phyloP scores from a whole-genome alignment of 805 yeast genomes.

The Kluyveromyces aestuarii region DNA sequence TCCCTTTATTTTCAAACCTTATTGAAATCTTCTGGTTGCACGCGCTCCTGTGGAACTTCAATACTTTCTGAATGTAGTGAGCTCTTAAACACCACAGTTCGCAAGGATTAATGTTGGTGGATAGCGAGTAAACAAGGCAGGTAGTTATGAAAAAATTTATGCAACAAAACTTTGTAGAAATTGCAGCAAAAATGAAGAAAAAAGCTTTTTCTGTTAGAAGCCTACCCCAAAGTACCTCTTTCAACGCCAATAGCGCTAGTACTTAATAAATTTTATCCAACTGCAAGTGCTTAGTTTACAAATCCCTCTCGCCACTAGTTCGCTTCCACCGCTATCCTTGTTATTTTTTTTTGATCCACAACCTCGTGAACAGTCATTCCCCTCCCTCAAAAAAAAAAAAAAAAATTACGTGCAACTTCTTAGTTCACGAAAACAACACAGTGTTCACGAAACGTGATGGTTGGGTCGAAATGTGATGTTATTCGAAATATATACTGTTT shows the following conservation, averaged over 20 bases:
- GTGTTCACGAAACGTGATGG: too few relatives aligned
- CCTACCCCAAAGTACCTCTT: not conserved
- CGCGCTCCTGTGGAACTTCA: not conserved
- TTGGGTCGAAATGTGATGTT: too few relatives aligned
- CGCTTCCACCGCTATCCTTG: not conserved
- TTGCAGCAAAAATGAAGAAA: not conserved
- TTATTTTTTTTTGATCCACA: too few relatives aligned
- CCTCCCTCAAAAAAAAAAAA: not conserved
- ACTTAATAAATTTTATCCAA: not conserved
- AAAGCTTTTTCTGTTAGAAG: not conserved
- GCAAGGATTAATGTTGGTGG: not conserved
- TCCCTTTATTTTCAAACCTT: not conserved
- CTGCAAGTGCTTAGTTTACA: not conserved
- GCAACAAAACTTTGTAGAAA: not conserved
- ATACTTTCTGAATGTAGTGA: not conserved
- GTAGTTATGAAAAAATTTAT: not conserved
- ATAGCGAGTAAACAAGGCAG: not conserved
- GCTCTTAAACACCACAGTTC: not conserved
- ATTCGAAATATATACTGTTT: too few relatives aligned
- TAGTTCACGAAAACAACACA: too few relatives aligned
- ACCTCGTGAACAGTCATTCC: not conserved
- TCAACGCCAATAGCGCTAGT: not conserved
- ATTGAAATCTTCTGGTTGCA: not conserved
- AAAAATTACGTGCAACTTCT: not conserved
- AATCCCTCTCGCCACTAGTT: too few relatives aligned